phyloP scores from a whole-genome alignment of 2,329 filamentous ascomycete species.

The Cladosporium sp. region DNA sequence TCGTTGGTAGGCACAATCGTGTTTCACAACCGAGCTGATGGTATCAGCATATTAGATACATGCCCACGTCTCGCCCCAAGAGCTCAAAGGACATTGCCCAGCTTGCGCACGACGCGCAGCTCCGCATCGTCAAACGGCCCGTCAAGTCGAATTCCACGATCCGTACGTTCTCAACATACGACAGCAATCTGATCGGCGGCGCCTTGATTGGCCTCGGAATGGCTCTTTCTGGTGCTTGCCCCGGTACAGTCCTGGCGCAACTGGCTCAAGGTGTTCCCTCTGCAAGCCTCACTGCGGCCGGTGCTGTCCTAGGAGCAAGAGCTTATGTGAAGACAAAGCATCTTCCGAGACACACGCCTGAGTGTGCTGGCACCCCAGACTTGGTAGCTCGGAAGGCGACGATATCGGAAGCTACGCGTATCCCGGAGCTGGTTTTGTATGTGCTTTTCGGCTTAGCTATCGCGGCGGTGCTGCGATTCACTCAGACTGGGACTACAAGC shows the following conservation, averaged over 20 bases:
- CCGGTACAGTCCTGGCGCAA: conserved; percentile 66
- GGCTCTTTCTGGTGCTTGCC: conserved; percentile 66
- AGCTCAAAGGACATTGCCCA: no score
- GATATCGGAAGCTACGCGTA: conserved; percentile 13
- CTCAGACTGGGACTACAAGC: not conserved
- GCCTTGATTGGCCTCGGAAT: conserved; percentile 65
- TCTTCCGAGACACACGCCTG: not conserved
- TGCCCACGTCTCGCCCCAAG: no score
- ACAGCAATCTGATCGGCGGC: conserved; percentile 68
- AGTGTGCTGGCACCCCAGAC: not conserved
- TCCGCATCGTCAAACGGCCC: conserved; percentile 25
- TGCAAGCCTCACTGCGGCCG: conserved; percentile 43
- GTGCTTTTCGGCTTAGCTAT: not conserved
- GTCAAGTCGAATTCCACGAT: conserved; percentile 57
- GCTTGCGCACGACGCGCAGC: no score
- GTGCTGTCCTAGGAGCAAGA: conserved; percentile 55
- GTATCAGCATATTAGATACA: no score
- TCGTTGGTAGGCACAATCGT: no score
- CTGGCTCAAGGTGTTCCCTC: conserved; percentile 56
- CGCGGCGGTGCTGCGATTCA: not conserved
- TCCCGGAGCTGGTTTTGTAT: conserved; percentile 15
- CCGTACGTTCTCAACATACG: conserved; percentile 56
- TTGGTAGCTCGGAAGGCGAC: not conserved
- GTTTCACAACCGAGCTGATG: no score
- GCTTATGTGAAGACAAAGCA: conserved; percentile 1